phyloP scores from a whole-genome alignment of 257 asterid genomes.

The Solanum verrucosum region DNA sequence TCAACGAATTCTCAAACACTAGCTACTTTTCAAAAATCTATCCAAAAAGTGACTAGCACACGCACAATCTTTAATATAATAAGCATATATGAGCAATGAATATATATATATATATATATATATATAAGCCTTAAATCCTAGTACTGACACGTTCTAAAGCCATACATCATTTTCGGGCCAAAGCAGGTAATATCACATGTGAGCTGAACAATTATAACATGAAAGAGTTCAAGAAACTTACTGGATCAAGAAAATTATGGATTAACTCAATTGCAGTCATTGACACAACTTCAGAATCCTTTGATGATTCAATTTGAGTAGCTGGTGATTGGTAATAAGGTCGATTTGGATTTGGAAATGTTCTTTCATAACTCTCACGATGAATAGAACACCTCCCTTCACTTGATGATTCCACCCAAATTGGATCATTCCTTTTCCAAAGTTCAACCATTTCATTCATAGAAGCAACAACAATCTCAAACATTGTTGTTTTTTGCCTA shows the following conservation, averaged over 20 bases:
- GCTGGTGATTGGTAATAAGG: constrained; percentile 12
- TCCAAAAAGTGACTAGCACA: not conserved
- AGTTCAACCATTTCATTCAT: constrained; percentile 51
- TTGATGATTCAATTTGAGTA: constrained; percentile 60
- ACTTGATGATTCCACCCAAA: constrained; percentile 37
- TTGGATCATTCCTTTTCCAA: constrained; percentile 39
- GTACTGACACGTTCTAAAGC: not conserved
- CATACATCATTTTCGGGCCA: not conserved
- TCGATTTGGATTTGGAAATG: constrained; percentile 26
- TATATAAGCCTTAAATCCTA: not conserved
- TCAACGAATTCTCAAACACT: not conserved
- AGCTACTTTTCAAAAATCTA: not conserved
- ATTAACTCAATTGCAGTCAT: constrained; percentile 36
- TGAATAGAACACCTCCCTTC: constrained; percentile 40
- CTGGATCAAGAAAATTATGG: constrained; percentile 54
- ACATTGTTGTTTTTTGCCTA: constrained; percentile 21
- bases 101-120: not conserved
- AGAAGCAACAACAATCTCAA: constrained; percentile 35
- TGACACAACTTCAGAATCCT: constrained; percentile 44
- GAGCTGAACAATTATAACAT: not conserved
- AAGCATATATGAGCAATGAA: not conserved
- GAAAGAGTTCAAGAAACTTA: constrained; percentile 1
- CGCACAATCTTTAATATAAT: not conserved
- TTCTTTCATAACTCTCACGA: constrained; percentile 42
- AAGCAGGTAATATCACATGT: not conserved